Percentiles rank a stretch among this genome's conserved stretches.
These are phyloP conservation scores for Zanthoxylum bungeanum DNA, from an alignment of 345 rosid genomes.

Conservation along the genomic window DNA sequence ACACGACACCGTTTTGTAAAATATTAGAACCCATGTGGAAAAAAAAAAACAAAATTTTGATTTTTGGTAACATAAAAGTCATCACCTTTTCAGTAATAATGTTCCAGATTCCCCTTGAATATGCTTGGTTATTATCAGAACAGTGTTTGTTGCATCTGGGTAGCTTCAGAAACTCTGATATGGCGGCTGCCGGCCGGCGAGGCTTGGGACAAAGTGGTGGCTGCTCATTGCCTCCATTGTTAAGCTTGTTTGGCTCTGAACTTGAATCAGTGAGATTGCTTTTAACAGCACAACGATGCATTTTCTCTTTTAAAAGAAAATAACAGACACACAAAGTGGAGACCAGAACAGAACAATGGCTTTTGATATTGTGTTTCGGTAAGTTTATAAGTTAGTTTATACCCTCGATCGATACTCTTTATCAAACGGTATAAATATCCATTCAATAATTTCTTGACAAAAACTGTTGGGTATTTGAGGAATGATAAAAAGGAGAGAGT, in stretches of 20 bases:
- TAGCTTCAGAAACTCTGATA: slow-evolving; percentile 66
- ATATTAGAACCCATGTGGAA: neutral
- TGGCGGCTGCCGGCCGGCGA: slow-evolving; percentile 45
- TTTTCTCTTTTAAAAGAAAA: slow-evolving; percentile 11
- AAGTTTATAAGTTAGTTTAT: too few species aligned
- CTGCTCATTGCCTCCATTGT: slow-evolving; percentile 15
- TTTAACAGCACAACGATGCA: slow-evolving; percentile 47
- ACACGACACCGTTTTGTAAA: too few species aligned
- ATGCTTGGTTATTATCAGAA: slow-evolving; percentile 35
- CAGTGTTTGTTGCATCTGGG: slow-evolving; percentile 53
- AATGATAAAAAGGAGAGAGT: neutral
- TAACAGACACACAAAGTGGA: neutral
- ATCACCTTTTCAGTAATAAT: slow-evolving; percentile 48
- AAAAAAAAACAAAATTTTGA: neutral
- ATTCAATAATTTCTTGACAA: neutral
- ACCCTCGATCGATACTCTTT: too few species aligned
- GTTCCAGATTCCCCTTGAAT: slow-evolving; percentile 32
- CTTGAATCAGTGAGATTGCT: slow-evolving; percentile 36
- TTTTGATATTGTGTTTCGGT: too few species aligned
- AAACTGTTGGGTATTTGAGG: neutral
- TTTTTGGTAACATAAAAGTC: neutral
- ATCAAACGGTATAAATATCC: too few species aligned
- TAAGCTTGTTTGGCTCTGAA: slow-evolving; percentile 15
- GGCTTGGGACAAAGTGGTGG: slow-evolving; percentile 79
- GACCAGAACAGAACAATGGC: neutral